Evolutionary conservation across 345 rosid species (phyloP).

Genomic region (Lepidium sativum): DNA sequence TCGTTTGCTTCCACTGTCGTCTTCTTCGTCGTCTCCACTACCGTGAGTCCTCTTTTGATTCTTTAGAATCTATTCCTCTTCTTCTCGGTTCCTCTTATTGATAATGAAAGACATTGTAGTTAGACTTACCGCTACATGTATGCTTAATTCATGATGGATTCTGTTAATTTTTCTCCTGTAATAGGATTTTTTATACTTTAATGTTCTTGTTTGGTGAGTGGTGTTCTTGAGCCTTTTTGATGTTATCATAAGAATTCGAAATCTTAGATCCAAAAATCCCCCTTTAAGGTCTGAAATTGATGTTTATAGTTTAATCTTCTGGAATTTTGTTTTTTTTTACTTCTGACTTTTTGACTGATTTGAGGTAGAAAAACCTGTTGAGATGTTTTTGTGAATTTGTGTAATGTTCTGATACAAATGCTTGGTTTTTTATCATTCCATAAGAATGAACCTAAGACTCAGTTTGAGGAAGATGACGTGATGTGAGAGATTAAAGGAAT

Average conservation of each 20-base stretch:
- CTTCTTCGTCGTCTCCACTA: neutral
- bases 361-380: neutral
- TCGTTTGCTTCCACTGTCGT: neutral
- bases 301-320: neutral
- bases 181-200: neutral
- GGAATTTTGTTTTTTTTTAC: neutral
- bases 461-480: neutral
- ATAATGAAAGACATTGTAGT: neutral
- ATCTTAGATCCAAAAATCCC: neutral
- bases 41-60: neutral
- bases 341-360: neutral
- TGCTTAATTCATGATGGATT: neutral
- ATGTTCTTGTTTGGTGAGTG: neutral
- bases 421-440: neutral
- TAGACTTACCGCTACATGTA: neutral
- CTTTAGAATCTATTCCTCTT: neutral
- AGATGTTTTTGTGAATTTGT: neutral
- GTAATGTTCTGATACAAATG: neutral
- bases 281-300: neutral
- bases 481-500: neutral
- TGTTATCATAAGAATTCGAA: neutral
- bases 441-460: neutral
- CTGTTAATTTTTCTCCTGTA: neutral
- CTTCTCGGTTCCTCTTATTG: neutral
- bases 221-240: neutral